phyloP scores from a whole-genome alignment of 2,329 filamentous ascomycete species.

The Gnomoniopsis smithogilvyi region DNA sequence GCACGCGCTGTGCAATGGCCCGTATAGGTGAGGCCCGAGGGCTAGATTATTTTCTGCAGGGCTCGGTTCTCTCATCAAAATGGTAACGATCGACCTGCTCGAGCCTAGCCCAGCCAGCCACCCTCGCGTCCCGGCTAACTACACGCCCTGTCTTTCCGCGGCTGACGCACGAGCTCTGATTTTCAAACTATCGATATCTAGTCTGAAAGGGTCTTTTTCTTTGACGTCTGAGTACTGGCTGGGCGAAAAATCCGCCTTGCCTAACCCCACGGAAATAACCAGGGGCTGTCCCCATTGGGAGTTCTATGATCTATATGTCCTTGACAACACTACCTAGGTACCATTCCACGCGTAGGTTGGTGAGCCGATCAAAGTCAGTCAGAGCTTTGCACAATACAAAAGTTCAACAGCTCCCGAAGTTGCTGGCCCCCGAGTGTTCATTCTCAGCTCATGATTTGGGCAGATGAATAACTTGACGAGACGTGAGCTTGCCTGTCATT shows the following conservation, averaged over 20 bases:
- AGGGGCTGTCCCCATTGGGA: too few species aligned
- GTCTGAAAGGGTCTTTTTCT: neutral
- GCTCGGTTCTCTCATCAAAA: conserved; percentile 13
- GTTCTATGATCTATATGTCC: too few species aligned
- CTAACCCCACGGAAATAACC: too few species aligned
- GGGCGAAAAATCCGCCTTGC: too few species aligned
- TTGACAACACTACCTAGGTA: too few species aligned
- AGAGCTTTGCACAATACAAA: too few species aligned
- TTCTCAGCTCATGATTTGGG: neutral
- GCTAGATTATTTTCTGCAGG: conserved; percentile 12
- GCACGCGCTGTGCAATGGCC: neutral
- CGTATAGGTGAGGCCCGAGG: neutral
- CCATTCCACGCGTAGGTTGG: too few species aligned
- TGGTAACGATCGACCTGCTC: conserved; percentile 9
- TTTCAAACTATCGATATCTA: neutral
- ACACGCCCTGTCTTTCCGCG: conserved; percentile 11
- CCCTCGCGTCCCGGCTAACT: conserved; percentile 6
- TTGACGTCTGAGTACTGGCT: neutral
- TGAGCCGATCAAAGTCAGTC: too few species aligned
- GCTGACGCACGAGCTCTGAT: conserved; percentile 1
- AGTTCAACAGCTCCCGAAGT: too few species aligned
- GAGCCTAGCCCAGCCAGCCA: neutral
- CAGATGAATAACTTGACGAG: neutral
- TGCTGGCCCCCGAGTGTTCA: too few species aligned
- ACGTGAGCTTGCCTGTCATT: neutral